Evolutionary conservation across 116 monocot species (phyloP), one percentile per base, ranked within the genome.

Genomic region (Dioscorea cayenensis): DNA sequence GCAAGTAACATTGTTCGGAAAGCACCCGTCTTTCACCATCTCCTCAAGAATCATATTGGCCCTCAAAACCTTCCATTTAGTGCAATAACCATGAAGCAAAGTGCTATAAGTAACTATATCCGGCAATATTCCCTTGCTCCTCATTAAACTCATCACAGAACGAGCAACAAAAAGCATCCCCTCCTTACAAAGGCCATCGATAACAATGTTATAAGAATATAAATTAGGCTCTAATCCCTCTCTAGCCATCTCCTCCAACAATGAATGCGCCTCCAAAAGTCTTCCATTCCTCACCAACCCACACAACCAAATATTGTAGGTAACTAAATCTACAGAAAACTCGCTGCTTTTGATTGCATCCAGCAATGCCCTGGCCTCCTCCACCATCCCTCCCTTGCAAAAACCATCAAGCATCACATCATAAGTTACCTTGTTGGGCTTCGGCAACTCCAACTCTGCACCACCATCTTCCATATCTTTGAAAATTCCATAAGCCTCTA

Each of bases 151-250:
- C 75, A 89, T 25, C 16, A 87, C 80, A 32, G 76, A 77, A 66
- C 85, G 77, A 3, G 91, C 97, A 79, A 69, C 81, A 70, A 66
- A 79, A 67, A 90, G 18, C 90, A 90, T 85, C 12, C 83, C 85
- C 66, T 81, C 83, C 79, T 85, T 93, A 69, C 97, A 93, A 32
- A 97, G 75, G 17, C 97, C 97, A 78, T 90, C 81, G 10, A 93
- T 76, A 62, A 93, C 72, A 55, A 90, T 89, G 77, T 97, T 97
- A 75, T 86, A 97, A 2, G 94, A 88, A 70, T 85, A 81, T 25
- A 76, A 50, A 77, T 78, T 88, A 16, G 84, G 88, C 10, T 72
- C 71, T 8, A 97, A 13, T 8, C 89, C 86, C 43, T 67, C 19
- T 0, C 28, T 58, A 27, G 63, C 72, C 90, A 97, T 93, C 86